Percentiles rank a stretch among this genome's conserved stretches.
Conservation (phyloP, 2,329 filamentous ascomycete species). For the Eutypella sp. region DNA sequence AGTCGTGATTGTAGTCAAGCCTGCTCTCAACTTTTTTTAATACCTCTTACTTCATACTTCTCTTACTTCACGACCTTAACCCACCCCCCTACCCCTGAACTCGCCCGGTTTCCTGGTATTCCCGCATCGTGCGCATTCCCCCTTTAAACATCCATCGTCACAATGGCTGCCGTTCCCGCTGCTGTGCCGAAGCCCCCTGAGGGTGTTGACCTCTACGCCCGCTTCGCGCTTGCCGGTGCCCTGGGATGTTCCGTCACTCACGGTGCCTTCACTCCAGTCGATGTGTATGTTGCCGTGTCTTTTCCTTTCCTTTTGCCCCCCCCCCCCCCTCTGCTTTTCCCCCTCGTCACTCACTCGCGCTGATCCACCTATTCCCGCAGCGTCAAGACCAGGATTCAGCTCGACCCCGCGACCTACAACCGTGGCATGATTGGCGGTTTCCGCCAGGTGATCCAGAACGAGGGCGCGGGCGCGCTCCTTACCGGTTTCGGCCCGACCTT, state of each 20-base stretch:
- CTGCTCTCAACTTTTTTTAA: no score
- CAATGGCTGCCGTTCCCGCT: background rate
- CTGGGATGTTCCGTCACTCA: constrained; percentile 95
- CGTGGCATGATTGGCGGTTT: constrained; percentile 67
- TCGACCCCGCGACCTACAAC: constrained; percentile 72
- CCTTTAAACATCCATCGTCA: no score
- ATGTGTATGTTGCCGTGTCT: constrained; percentile 72
- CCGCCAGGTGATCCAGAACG: constrained; percentile 63
- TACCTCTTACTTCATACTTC: no score
- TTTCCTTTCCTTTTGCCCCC: background rate
- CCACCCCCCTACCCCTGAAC: no score
- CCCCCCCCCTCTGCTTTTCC: background rate
- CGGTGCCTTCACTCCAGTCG: constrained; percentile 88
- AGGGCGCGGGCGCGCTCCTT: constrained; percentile 67
- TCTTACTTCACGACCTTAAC: no score
- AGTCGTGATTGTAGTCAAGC: no score
- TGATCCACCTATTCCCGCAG: constrained; percentile 36
- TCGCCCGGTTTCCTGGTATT: background rate
- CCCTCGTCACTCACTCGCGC: background rate
- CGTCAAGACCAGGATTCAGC: constrained; percentile 77
- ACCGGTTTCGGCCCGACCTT: constrained; percentile 69
- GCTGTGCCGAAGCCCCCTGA: background rate
- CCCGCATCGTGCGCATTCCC: no score
- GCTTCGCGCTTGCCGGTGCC: constrained; percentile 91
- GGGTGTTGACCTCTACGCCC: constrained; percentile 64